These are phyloP conservation scores for Phaseolus coccineus DNA, from an alignment of 331 rosid genomes.

Conservation along the genomic window DNA sequence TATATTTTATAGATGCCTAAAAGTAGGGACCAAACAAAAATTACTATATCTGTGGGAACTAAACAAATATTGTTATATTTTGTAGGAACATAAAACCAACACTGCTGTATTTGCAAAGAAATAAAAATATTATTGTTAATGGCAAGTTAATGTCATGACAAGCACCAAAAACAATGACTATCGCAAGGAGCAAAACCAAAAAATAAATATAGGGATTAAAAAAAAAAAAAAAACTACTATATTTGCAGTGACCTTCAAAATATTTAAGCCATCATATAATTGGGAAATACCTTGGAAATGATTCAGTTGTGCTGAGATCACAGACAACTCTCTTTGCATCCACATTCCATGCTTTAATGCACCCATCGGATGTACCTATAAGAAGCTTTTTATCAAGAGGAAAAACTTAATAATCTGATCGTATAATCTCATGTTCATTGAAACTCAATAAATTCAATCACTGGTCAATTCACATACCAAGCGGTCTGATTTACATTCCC, in stretches of 20 bases:
- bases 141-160: not conserved
- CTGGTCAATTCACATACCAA: constrained; percentile 69
- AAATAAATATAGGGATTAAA: not conserved
- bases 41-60: not conserved
- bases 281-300: constrained; percentile 80
- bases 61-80: not conserved
- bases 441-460: constrained; percentile 10
- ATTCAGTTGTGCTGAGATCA: constrained; percentile 82
- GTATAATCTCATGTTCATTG: constrained; percentile 24
- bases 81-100: not conserved
- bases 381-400: constrained; percentile 79
- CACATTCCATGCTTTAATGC: constrained; percentile 97
- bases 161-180: not conserved
- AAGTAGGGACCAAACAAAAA: not conserved
- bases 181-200: not conserved
- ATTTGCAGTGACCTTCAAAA: not conserved
- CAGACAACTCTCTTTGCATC: constrained; percentile 98
- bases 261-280: not conserved
- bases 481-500: constrained; percentile 98
- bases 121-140: not conserved
- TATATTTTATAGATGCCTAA: not conserved
- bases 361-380: constrained; percentile 91
- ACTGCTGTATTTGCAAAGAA: not conserved
- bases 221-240: not conserved
- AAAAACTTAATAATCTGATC: constrained; percentile 43